Base-by-base conservation (phyloP, 768 basidiomycete genomes). In the Gelatoporia subvermispora region DNA sequence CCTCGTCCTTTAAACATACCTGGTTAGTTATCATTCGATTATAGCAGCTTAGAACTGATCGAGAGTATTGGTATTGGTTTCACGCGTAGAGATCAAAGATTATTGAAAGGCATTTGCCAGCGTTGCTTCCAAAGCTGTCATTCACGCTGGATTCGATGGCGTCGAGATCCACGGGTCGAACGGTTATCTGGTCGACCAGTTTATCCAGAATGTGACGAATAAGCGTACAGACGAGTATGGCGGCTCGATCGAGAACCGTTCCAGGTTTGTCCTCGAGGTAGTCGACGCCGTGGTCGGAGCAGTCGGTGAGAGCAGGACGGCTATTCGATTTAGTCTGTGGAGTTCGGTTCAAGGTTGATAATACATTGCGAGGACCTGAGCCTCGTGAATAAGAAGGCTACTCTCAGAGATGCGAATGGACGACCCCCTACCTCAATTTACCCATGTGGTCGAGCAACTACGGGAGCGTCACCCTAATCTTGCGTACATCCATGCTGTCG, bases 371-470 rank as follows among this genome's bases (percentile, higher is more conserved):
- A 18, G 9, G 9, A 9, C 9, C 10, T 35, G 35, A n/a, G 10
- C n/a, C 35, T 35, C n/a, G 40, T 41, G 4, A 22, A 18, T 23
- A 18, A 10, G 21, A 10, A 41, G n/a, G n/a, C n/a, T n/a, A n/a
- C n/a, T n/a, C n/a, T 18, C 21, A 52, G 58, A 25, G 4, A 79
- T 84, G 77, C 61, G 67, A 3, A 77, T 79, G 75, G 50, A 59
- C 2, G 69, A 84, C 48, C 82, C 81, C 0, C 63, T 72, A 2
- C 76, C 80, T 0, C 76, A 75, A 7, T 84, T 77, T 64, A 52
- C 66, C 0, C 71, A 81, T 60, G 51, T 83, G 36, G 69, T 75
- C 23, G 43, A 64, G 3, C 43, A 71, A 31, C 49, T 85, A 18
- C 63, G 61, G 28, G 49, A 59, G 7, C 47, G 50, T 3, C 68